These are phyloP conservation scores for Apostasia ramifera DNA, from an alignment of 106 monocot species.

Conservation along the genomic window DNA sequence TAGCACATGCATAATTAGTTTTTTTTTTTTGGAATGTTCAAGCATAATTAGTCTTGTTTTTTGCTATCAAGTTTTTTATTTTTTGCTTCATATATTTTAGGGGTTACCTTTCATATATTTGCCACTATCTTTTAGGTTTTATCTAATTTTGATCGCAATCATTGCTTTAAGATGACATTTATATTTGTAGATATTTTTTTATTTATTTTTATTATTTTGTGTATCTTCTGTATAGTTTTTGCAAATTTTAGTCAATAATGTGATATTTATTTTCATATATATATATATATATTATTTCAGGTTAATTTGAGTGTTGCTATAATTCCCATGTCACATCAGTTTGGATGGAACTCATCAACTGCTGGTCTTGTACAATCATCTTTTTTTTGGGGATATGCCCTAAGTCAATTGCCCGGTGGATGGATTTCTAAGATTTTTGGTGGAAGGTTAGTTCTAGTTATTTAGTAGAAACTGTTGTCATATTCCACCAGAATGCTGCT, in stretches of 20 bases:
- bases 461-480: not conserved
- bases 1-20: no score
- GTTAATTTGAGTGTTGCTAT: slow-evolving; percentile 95
- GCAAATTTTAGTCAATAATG: not conserved
- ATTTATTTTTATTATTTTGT: not conserved
- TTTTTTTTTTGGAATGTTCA: no score
- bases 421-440: slow-evolving; percentile 93
- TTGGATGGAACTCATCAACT: slow-evolving; percentile 93
- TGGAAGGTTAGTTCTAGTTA: slow-evolving; percentile 65
- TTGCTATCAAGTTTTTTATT: no score
- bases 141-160: no score
- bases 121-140: no score
- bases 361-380: slow-evolving; percentile 95
- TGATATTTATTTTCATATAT: not conserved
- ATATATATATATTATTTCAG: slow-evolving; percentile 22
- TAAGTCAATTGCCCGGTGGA: slow-evolving; percentile 96
- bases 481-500: not conserved
- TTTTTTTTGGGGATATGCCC: slow-evolving; percentile 97
- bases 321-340: slow-evolving; percentile 98
- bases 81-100: no score
- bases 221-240: not conserved
- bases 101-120: no score
- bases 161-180: no score
- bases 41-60: no score
- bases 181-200: no score